These are phyloP conservation scores for Rhodamnia argentea DNA, from an alignment of 345 rosid species.

Conservation along the genomic window DNA sequence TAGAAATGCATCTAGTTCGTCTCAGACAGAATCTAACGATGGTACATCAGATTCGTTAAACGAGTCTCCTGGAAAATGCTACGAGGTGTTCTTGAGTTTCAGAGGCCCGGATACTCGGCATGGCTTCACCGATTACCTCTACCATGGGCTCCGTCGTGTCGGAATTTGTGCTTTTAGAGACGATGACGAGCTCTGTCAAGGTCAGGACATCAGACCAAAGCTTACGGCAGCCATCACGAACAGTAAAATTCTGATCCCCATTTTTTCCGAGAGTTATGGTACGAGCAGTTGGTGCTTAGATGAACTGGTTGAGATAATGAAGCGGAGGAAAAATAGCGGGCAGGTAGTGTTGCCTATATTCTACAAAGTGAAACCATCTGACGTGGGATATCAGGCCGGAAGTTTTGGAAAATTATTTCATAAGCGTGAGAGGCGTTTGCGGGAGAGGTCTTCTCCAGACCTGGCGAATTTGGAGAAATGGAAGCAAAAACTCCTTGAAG, in stretches of 20 bases:
- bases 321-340: too few relatives aligned
- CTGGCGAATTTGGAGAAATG: background rate
- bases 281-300: too few relatives aligned
- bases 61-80: background rate
- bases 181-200: too few relatives aligned
- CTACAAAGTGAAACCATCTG: background rate
- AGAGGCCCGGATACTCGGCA: background rate
- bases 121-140: background rate
- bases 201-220: too few relatives aligned
- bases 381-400: rapidly evolving
- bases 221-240: too few relatives aligned
- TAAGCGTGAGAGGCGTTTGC: rapidly evolving
- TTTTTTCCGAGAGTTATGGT: too few relatives aligned
- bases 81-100: background rate
- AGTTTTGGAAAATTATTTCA: background rate
- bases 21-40: too few relatives aligned
- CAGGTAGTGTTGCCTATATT: too few relatives aligned
- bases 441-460: background rate
- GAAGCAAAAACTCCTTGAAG: background rate
- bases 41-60: too few relatives aligned
- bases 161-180: background rate
- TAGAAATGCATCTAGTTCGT: too few relatives aligned
- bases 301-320: too few relatives aligned
- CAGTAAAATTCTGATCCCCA: too few relatives aligned
- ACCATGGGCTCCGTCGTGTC: rapidly evolving